These are phyloP conservation scores for Parietichytrium sp. DNA, from an alignment of 108 stramenopile species.

Conservation along the genomic window DNA sequence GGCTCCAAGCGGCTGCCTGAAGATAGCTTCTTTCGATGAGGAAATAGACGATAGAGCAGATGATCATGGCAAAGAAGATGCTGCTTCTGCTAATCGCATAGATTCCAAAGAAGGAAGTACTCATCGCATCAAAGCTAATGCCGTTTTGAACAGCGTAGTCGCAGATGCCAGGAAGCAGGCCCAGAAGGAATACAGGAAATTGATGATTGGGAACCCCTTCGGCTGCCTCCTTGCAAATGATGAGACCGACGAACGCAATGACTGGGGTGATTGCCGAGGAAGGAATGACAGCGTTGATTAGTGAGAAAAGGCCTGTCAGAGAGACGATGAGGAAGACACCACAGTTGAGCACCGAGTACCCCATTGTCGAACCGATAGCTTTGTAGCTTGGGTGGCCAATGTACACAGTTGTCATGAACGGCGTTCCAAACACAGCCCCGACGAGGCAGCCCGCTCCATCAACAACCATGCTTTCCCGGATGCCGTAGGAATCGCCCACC, in stretches of 20 bases:
- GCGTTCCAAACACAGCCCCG: constrained; percentile 48
- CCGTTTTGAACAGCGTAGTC: constrained; percentile 1
- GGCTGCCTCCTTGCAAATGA: neutral
- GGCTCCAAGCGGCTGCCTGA: neutral
- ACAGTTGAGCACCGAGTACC: constrained; percentile 46
- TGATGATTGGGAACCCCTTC: neutral
- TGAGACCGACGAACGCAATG: constrained; percentile 22
- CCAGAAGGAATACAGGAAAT: neutral
- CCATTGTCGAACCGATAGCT: constrained; percentile 41
- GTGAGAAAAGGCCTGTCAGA: constrained; percentile 33
- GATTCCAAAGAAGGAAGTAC: neutral
- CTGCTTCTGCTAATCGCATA: neutral
- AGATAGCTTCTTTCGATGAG: neutral
- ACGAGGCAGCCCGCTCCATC: constrained; percentile 50
- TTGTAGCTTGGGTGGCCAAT: constrained; percentile 51
- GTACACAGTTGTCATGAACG: constrained; percentile 50
- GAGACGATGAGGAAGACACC: constrained; percentile 38
- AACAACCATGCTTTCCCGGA: constrained; percentile 41
- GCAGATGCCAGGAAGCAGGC: neutral
- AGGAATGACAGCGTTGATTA: constrained; percentile 39
- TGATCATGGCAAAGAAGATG: neutral
- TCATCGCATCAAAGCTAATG: neutral
- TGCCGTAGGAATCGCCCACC: constrained; percentile 46
- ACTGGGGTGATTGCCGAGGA: neutral
- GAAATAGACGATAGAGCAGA: neutral